Conservation (phyloP, 225 moss, liverwort and hornwort species). For the Ulota crispa region DNA sequence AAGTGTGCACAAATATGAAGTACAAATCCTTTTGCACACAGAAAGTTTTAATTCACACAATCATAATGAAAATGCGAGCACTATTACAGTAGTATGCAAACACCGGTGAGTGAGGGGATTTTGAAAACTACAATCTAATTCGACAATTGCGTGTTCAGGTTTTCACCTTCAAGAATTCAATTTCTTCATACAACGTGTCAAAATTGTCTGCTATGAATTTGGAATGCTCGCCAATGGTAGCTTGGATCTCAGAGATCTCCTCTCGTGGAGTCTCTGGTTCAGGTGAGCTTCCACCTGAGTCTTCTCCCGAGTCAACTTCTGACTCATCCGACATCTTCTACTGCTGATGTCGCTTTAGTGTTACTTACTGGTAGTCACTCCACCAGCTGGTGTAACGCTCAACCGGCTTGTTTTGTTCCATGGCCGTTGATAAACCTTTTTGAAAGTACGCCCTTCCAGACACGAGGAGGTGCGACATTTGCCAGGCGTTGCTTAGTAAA, state of each 20-base stretch:
- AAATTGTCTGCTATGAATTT: conserved; percentile 39
- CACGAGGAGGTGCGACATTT: background rate
- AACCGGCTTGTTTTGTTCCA: background rate
- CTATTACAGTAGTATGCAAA: background rate
- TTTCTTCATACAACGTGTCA: conserved; percentile 28
- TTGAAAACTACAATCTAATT: background rate
- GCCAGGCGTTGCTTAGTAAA: background rate
- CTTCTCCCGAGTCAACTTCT: background rate
- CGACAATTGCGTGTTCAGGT: background rate
- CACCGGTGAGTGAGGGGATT: background rate
- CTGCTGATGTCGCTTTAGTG: background rate
- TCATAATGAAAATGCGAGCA: background rate
- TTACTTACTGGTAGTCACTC: background rate
- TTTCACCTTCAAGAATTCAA: conserved; percentile 32
- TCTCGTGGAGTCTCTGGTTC: conserved; percentile 5
- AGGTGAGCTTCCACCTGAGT: conserved; percentile 13
- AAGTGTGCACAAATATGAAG: background rate
- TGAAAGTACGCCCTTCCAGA: background rate
- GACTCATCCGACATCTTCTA: conserved; percentile 24
- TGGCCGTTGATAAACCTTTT: background rate
- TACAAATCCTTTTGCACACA: background rate
- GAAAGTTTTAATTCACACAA: background rate
- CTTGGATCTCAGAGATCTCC: conserved; percentile 33
- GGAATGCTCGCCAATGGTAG: conserved; percentile 29
- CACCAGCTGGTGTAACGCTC: background rate